Base-by-base conservation (phyloP, 108 stramenopile species). In the Phaeodactylum tricornutum region DNA sequence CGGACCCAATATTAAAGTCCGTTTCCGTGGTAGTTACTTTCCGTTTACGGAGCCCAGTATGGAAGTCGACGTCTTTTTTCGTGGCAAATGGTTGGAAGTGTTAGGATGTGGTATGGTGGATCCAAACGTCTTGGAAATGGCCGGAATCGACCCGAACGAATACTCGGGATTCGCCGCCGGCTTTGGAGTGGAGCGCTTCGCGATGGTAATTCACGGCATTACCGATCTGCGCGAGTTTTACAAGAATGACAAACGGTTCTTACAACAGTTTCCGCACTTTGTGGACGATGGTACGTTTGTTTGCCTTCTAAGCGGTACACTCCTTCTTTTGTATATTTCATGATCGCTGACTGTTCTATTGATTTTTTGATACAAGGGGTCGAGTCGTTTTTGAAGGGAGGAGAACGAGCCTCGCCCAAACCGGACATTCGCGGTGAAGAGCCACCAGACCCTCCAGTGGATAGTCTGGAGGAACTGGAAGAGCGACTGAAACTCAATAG, bases 51-150 rank as follows among this genome's bases (percentile, higher is more conserved):
- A 90, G 24, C 93, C 94, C 6, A 89, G 86, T 42, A 77, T 81
- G 47, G 96, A 97, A 71, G 75, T 96, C 29, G 96, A 97, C 47
- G 83, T 97, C 12, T 73, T 71, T 36, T 94, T 81, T 64, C 59
- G 92, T 21, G 96, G 84, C 1, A 73, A 91, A 52, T 97, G 96
- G 96, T 52, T 97, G 39, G 96, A 97, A 66, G 95, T 97, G 1
- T 69, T 97, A 39, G 96, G 96, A 25, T 95, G 94, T 38, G 96
- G 96, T 5, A 87, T 96, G 54, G 69, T 97, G 5, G 85, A 97
- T 43, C 66, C 78, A 16, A 69, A 79, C 3, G 89, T 97, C 3
- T 44, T 97, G 51, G 52, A 66, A 53, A 73, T 80, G 81, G 73
- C 64, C 34, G 77, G 72, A 4, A 58, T 72, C 53, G 76, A 80